Conservation (phyloP, 768 basidiomycete genomes). For the Peribolospora baueri region DNA sequence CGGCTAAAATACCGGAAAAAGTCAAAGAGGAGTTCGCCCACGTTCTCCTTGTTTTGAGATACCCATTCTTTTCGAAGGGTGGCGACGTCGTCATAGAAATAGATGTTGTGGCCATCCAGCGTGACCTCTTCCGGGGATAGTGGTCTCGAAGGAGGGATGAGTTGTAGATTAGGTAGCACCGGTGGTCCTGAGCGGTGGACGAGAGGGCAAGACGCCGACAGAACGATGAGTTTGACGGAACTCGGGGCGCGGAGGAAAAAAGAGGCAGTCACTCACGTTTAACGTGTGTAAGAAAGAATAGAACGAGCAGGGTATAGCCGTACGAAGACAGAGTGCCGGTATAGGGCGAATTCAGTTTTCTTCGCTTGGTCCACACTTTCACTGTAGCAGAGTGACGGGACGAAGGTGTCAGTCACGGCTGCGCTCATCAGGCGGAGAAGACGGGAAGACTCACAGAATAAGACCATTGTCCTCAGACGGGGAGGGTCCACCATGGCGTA, state of each 20-base stretch:
- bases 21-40: slow-evolving; percentile 90
- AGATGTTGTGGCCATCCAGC: slow-evolving; percentile 31
- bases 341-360: slow-evolving; percentile 98
- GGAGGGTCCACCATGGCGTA: slow-evolving; percentile 94
- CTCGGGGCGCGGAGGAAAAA: not conserved
- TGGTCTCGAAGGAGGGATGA: slow-evolving; percentile 10
- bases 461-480: slow-evolving; percentile 71
- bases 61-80: slow-evolving; percentile 74
- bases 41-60: slow-evolving; percentile 72
- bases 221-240: not conserved
- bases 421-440: not conserved
- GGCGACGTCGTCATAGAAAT: slow-evolving; percentile 96
- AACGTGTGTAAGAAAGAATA: slow-evolving; percentile 92
- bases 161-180: slow-evolving; percentile 6
- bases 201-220: not conserved
- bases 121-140: slow-evolving; percentile 46
- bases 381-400: slow-evolving; percentile 27
- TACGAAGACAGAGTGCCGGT: slow-evolving; percentile 90
- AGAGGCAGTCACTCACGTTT: slow-evolving; percentile 31
- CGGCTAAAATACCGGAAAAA: slow-evolving; percentile 93
- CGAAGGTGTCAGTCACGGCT: not conserved
- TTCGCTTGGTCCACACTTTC: slow-evolving; percentile 95
- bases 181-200: not conserved
- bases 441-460: slow-evolving; percentile 53
- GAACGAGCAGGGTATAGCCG: slow-evolving; percentile 90